phyloP scores from a whole-genome alignment of 805 yeast species.

The Candida caryicola region DNA sequence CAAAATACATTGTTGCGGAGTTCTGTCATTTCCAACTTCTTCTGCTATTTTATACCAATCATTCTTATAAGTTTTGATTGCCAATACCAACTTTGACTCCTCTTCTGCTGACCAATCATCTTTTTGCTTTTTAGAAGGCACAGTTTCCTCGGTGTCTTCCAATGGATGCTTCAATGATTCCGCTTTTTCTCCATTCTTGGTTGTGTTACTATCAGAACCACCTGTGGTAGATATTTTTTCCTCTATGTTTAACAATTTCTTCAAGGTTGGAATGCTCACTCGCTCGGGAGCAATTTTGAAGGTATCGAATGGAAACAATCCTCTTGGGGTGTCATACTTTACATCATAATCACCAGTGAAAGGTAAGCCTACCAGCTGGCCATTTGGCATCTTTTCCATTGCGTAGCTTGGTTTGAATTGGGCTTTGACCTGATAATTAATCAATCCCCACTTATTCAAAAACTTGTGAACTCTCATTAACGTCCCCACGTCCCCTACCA shows the following conservation, averaged over 20 bases:
- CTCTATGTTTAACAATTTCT: conserved; percentile 22
- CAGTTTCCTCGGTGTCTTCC: conserved; percentile 1
- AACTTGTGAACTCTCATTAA: conserved; percentile 81
- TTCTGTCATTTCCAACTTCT: conserved; percentile 58
- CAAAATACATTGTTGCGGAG: conserved; percentile 76
- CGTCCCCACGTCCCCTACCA: conserved; percentile 90
- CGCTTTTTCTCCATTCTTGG: conserved; percentile 3
- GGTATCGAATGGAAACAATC: conserved; percentile 86
- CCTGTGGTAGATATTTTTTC: conserved; percentile 4
- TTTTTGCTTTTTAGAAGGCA: conserved; percentile 25
- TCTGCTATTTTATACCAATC: conserved; percentile 81
- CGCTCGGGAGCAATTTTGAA: conserved; percentile 62
- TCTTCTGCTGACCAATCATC: conserved; percentile 68
- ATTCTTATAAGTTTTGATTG: conserved; percentile 57
- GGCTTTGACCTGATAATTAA: conserved; percentile 88
- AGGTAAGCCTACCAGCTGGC: conserved; percentile 53
- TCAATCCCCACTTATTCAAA: conserved; percentile 87
- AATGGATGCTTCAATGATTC: conserved; percentile 2
- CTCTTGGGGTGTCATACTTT: conserved; percentile 85
- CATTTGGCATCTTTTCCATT: conserved; percentile 48
- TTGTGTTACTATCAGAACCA: conserved; percentile 2
- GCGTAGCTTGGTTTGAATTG: conserved; percentile 63
- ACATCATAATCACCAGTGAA: conserved; percentile 74
- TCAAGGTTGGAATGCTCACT: conserved; percentile 38
- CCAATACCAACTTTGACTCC: conserved; percentile 57